Percentiles rank a stretch among this genome's conserved stretches.
Conservation (phyloP, 306 rosid genomes). For the Corylus avellana region DNA sequence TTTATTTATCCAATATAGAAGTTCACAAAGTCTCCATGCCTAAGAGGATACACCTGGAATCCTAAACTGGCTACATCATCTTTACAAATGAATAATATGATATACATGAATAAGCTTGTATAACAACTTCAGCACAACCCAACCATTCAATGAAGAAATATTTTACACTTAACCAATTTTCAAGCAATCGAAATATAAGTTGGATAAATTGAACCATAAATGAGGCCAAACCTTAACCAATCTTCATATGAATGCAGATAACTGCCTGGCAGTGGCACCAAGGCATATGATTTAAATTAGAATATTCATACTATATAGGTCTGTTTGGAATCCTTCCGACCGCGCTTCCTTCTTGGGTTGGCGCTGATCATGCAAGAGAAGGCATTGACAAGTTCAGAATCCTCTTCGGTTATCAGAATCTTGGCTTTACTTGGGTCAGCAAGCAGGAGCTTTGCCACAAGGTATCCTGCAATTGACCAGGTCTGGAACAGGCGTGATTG, state of each 20-base stretch:
- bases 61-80: not conserved
- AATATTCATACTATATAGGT: conserved; percentile 59
- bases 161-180: not conserved
- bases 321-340: conserved; percentile 53
- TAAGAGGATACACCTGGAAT: not conserved
- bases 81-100: conserved; percentile 11
- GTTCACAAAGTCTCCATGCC: not conserved
- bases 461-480: conserved; percentile 87
- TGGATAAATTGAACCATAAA: not conserved
- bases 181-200: not conserved
- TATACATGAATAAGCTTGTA: conserved; percentile 11
- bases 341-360: conserved; percentile 69
- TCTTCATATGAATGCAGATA: not conserved
- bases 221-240: not conserved
- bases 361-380: conserved; percentile 58
- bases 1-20: not conserved
- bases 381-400: conserved; percentile 75
- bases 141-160: conserved; percentile 5
- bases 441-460: conserved; percentile 65
- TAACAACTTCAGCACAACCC: not conserved
- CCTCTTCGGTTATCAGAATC: conserved; percentile 71
- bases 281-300: not conserved
- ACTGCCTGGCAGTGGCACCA: not conserved
- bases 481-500: conserved; percentile 71
- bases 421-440: conserved; percentile 74